Evolutionary conservation across 352 stramenopile species (phyloP).

Genomic region (Phytopythium helicoides): DNA sequence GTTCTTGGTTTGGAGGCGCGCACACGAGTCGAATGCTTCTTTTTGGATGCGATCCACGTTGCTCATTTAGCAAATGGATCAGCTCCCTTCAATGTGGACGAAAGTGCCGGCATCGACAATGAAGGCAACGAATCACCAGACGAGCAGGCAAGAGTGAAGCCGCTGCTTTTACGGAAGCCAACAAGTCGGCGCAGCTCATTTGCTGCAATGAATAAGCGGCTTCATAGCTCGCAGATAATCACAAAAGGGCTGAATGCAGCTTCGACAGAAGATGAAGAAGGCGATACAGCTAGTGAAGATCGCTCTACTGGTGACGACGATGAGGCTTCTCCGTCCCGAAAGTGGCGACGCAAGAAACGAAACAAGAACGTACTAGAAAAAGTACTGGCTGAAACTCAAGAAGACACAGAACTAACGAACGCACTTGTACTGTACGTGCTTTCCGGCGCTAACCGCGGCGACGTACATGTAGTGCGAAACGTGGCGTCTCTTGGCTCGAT

Average conservation of each 20-base stretch:
- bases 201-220: conserved; percentile 10
- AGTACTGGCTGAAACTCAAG: conserved; percentile 49
- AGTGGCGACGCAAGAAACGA: conserved; percentile 76
- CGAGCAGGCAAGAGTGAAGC: conserved; percentile 5
- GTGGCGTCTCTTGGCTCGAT: conserved; percentile 51
- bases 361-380: conserved; percentile 69
- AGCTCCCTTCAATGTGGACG: not conserved
- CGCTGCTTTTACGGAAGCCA: conserved; percentile 15
- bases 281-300: conserved; percentile 14
- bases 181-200: conserved; percentile 12
- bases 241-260: conserved; percentile 13
- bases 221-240: conserved; percentile 33
- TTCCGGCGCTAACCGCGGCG: conserved; percentile 65
- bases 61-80: conserved; percentile 11
- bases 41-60: conserved; percentile 37
- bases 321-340: conserved; percentile 20
- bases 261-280: conserved; percentile 10
- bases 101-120: not conserved
- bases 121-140: not conserved
- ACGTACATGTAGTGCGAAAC: conserved; percentile 76
- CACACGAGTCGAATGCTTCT: conserved; percentile 55
- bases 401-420: conserved; percentile 44
- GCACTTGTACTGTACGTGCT: conserved; percentile 78
- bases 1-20: conserved; percentile 22
- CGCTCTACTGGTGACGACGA: conserved; percentile 3